These are phyloP conservation scores for Ophidiomyces ophidiicola DNA, from an alignment of 2,329 filamentous ascomycete species.

Conservation along the genomic window DNA sequence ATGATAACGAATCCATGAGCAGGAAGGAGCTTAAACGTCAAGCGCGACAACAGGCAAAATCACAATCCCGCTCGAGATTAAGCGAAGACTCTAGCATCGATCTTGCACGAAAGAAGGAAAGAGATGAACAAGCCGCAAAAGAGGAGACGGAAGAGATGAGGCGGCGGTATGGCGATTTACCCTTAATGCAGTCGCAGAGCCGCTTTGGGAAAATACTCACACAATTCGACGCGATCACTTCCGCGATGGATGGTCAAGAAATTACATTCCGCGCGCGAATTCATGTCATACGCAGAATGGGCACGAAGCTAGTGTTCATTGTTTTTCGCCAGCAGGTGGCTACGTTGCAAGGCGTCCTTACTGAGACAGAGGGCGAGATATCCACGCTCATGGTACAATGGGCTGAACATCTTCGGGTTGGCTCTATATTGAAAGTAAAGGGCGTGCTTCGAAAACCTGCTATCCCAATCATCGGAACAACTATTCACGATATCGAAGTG, in stretches of 20 bases:
- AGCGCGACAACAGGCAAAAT: slow-evolving; percentile 26
- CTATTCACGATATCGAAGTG: slow-evolving; percentile 64
- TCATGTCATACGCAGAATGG: slow-evolving; percentile 70
- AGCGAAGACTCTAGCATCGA: slow-evolving; percentile 31
- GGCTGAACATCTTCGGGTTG: slow-evolving; percentile 69
- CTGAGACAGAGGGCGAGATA: slow-evolving; percentile 47
- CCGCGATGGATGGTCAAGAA: slow-evolving; percentile 44
- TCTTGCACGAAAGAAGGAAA: slow-evolving; percentile 22
- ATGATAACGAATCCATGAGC: slow-evolving; percentile 26
- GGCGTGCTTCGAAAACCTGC: slow-evolving; percentile 62
- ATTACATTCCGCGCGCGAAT: slow-evolving; percentile 59
- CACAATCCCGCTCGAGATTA: slow-evolving; percentile 26
- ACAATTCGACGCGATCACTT: slow-evolving; percentile 41
- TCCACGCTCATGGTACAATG: slow-evolving; percentile 71
- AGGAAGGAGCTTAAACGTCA: slow-evolving; percentile 37
- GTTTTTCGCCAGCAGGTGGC: slow-evolving; percentile 72
- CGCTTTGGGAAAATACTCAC: slow-evolving; percentile 38
- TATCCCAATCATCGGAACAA: slow-evolving; percentile 61
- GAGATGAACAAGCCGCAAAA: slow-evolving; percentile 36
- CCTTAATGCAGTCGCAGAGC: slow-evolving; percentile 46
- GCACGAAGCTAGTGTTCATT: slow-evolving; percentile 70
- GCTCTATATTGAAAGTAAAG: slow-evolving; percentile 64
- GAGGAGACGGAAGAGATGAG: slow-evolving; percentile 49
- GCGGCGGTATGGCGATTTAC: slow-evolving; percentile 46
- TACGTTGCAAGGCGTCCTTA: slow-evolving; percentile 74